Evolutionary conservation across 106 monocot genomes (phyloP).

Genomic region (Platanthera guangdongensis): DNA sequence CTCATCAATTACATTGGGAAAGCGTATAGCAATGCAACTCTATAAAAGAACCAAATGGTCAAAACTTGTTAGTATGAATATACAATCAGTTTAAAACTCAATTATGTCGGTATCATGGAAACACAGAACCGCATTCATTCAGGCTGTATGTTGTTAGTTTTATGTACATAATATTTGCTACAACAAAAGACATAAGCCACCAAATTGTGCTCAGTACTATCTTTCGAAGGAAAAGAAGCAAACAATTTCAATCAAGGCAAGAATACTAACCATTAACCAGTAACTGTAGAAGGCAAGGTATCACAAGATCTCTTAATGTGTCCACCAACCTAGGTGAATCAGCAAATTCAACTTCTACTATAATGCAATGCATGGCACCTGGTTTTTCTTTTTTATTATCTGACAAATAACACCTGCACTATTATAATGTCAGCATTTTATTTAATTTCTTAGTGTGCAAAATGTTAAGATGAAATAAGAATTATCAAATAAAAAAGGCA

Average conservation of each 20-base stretch:
- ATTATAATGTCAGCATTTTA: not conserved
- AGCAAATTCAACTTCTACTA: conserved; percentile 20
- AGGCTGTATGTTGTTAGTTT: not conserved
- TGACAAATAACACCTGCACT: conserved; percentile 30
- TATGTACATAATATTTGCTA: not conserved
- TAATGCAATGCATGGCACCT: conserved; percentile 30
- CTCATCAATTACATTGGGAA: too few species aligned
- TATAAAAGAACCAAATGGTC: not conserved
- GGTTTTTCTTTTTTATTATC: conserved; percentile 13
- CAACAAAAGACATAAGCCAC: not conserved
- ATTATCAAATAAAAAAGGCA: not conserved
- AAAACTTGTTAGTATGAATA: not conserved
- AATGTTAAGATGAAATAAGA: not conserved
- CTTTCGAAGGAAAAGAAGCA: not conserved
- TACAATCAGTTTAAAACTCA: not conserved
- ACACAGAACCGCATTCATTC: not conserved
- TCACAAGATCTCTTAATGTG: conserved; percentile 32
- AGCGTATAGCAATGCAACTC: too few species aligned
- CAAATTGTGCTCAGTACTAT: not conserved
- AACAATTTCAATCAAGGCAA: not conserved
- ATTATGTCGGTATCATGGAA: not conserved
- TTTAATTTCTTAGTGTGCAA: not conserved
- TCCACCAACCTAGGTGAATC: conserved; percentile 24
- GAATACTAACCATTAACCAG: conserved; percentile 45
- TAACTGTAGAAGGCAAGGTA: conserved; percentile 45